Evolutionary conservation across 2,329 filamentous ascomycete genomes (phyloP).

Genomic region (Neonectria punicea): DNA sequence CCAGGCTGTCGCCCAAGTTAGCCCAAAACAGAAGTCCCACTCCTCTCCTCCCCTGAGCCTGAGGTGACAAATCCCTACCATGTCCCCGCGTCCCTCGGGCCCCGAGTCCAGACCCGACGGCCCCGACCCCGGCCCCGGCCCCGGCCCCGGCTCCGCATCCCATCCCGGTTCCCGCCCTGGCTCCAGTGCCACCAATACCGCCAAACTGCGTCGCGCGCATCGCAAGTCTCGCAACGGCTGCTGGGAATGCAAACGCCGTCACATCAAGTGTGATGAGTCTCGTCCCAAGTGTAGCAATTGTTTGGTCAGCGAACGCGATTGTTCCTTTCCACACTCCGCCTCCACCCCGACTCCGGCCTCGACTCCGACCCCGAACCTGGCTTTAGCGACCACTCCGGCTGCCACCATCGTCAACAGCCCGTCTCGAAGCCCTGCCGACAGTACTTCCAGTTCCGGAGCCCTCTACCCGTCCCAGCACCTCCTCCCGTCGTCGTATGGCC

Average conservation of each 20-base stretch:
- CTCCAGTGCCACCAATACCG: constrained; percentile 24
- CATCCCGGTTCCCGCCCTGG: constrained; percentile 20
- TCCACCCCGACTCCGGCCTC: not conserved
- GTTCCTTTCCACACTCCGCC: constrained; percentile 46
- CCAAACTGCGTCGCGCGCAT: constrained; percentile 50
- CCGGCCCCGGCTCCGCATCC: constrained; percentile 30
- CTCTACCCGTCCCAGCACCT: constrained; percentile 22
- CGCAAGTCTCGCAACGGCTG: constrained; percentile 55
- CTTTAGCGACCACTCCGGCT: constrained; percentile 19
- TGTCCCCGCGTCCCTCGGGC: constrained; percentile 33
- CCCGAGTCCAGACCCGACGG: constrained; percentile 21
- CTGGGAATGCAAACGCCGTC: constrained; percentile 53
- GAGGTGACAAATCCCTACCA: constrained; percentile 12
- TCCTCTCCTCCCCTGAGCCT: not conserved
- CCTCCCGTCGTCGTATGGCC: constrained; percentile 28
- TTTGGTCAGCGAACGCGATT: constrained; percentile 48
- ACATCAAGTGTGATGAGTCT: constrained; percentile 57
- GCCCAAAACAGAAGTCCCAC: not conserved
- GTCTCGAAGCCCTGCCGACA: constrained; percentile 37
- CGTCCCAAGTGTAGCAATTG: constrained; percentile 55
- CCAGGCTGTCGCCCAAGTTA: not conserved
- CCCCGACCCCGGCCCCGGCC: constrained; percentile 26
- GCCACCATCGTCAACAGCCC: constrained; percentile 20
- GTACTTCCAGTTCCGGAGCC: constrained; percentile 29
- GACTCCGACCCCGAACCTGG: constrained; percentile 12